Evolutionary conservation across 2,329 filamentous ascomycete genomes (phyloP), one percentile per base, ranked within the genome.

Genomic region (Alternaria brassicicola): DNA sequence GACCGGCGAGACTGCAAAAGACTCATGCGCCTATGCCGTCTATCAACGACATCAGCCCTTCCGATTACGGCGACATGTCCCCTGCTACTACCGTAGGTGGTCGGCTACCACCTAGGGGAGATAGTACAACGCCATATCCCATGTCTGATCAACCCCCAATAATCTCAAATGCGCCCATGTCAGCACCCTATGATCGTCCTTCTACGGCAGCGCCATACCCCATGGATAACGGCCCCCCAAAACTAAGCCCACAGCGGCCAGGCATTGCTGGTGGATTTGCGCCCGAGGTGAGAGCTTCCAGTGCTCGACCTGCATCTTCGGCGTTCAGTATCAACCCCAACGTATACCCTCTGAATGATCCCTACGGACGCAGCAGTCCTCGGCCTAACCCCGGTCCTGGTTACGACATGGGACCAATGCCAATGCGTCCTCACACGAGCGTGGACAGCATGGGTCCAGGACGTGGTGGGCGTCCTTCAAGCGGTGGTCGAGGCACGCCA

Each of bases 131-230:
- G 26, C 80, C 79, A 17, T 81, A 81, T 58, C 80, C 80, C 15
- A 63, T 79, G 3, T 79, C 78, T 17, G 78, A 81, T 57, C 71
- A 78, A 42, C 79, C 80, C 36, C 77, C 79, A 4, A 61, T 69
- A 65, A 51, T 72, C 19, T 55, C 58, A 19, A 57, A 48, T 17
- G 47, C 59, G n/a, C 70, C 61, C 28, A 59, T 57, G n/a, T 59
- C 69, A 12, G 63, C 67, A 41, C 75, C 72, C 39, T 73, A 71
- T 15, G 73, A 77, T 17, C 73, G 78, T 26, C 81, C 86, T 31
- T 77, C 85, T 15, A 84, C 88, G 9, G 81, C 84, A 21, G 87
- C 87, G 1, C 90, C 90, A 1, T 93, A 93, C 67, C 90, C 90
- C 0, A 83, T 88, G 48, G 89, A 91, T 63, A 88, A 90, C 64